Base-by-base conservation (phyloP, 2,329 filamentous ascomycete species). In the Colletotrichum tropicicola region DNA sequence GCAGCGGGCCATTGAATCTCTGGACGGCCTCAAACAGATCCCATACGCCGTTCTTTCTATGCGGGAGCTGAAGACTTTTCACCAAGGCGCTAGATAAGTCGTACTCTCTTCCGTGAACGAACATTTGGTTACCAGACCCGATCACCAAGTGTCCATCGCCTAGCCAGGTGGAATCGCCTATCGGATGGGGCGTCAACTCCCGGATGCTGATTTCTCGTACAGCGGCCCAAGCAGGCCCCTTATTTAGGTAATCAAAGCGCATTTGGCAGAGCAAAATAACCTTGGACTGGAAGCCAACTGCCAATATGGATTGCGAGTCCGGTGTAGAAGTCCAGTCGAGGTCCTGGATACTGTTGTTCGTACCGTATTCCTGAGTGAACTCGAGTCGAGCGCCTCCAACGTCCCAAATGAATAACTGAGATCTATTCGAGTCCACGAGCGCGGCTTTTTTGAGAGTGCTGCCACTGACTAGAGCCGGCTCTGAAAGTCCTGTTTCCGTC, bases 261-360 rank as follows among this genome's bases (percentile, higher is more conserved):
- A 97, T 89, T 73, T 98, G 94, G 6, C 92, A 91, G 25, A 97
- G 85, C 3, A 98, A 83, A 28, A 97, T 79, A 5, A 98, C 91
- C 60, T 91, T 89, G 68, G 94, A 92, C n/a, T 91, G 90, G 73
- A 97, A 97, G 0, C 94, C 94, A n/a, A 98, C 92, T 1, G 94
- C 93, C 19, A 98, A 82, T 59, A 98, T 94, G 1, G 92, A 95
- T 73, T 97, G 93, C 51, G 89, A 89, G 74, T 97, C 93, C 0
- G 93, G 93, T 0, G 94, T 97, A 3, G 92, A 95, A 1, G 94
- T 95, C 95, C 95, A 98, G 75, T 97, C 94, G 12, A 98, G 86
- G 75, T 97, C 94, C 68, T 91, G 89, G 41, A 98, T 93, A 6
- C 85, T 86, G 70, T 96, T 91, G 65, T 91, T 86, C 12, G 85